Conservation (phyloP, 495 filamentous ascomycete species). For the Aspergillus indologenus region DNA sequence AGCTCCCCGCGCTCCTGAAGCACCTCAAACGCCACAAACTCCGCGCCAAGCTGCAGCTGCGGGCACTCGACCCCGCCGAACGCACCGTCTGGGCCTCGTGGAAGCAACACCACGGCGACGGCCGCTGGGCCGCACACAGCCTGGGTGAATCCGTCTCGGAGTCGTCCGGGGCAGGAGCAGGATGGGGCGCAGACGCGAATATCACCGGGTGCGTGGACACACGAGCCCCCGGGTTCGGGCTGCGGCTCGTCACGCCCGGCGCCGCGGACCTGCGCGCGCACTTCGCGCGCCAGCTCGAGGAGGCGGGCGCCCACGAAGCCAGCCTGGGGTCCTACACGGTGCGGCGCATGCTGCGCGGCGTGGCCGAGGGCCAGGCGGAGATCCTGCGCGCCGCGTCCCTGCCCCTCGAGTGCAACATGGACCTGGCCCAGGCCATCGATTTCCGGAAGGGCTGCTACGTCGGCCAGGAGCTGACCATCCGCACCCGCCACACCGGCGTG, state of each 20-base stretch:
- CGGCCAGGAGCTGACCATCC: slow-evolving; percentile 92
- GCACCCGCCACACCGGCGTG: slow-evolving; percentile 89
- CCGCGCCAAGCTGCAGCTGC: slow-evolving; percentile 69
- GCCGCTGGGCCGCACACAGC: slow-evolving; percentile 46
- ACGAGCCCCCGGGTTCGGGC: slow-evolving; percentile 68
- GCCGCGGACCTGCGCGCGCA: slow-evolving; percentile 37
- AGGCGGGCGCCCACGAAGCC: slow-evolving; percentile 22
- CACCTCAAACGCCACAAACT: slow-evolving; percentile 83
- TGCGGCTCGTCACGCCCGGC: slow-evolving; percentile 50
- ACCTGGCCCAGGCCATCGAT: slow-evolving; percentile 77
- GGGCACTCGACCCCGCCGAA: slow-evolving; percentile 60
- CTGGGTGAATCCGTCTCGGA: no score
- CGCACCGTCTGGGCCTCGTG: slow-evolving; percentile 65
- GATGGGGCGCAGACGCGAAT: no score
- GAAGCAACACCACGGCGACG: slow-evolving; percentile 43
- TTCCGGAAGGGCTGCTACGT: slow-evolving; percentile 97
- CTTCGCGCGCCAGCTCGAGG: slow-evolving; percentile 17
- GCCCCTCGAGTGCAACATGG: slow-evolving; percentile 80
- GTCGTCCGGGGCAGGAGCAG: no score
- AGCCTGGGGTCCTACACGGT: slow-evolving; percentile 55
- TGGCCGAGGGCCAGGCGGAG: slow-evolving; percentile 81
- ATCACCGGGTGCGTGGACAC: slow-evolving; percentile 53
- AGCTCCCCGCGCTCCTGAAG: slow-evolving; percentile 56
- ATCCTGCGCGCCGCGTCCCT: slow-evolving; percentile 65
- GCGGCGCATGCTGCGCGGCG: slow-evolving; percentile 70